phyloP scores from a whole-genome alignment of 495 filamentous ascomycete genomes.

The Aspergillus olivimuriae region DNA sequence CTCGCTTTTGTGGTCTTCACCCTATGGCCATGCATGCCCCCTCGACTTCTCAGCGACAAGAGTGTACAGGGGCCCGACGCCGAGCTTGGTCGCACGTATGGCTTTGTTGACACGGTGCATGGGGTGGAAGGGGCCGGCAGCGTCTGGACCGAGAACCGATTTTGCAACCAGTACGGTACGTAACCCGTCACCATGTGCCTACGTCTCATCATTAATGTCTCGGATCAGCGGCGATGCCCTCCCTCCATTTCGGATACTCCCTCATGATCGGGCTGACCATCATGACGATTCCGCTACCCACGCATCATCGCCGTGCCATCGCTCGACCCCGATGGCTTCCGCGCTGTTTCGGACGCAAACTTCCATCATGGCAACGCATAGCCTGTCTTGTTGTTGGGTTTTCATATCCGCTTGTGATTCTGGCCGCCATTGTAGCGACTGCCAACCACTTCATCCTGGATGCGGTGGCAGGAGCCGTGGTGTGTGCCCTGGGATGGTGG shows the following conservation, averaged over 20 bases:
- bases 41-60: conserved; percentile 56
- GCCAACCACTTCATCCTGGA: conserved; percentile 72
- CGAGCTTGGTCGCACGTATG: conserved; percentile 49
- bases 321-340: conserved; percentile 15
- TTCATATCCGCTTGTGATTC: conserved; percentile 57
- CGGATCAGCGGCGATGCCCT: conserved; percentile 64
- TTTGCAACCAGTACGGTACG: conserved; percentile 59
- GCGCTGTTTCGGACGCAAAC: conserved; percentile 16
- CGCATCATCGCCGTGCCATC: conserved; percentile 23
- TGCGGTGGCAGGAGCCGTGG: conserved; percentile 57
- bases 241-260: conserved; percentile 74
- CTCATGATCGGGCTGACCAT: conserved; percentile 69
- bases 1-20: conserved; percentile 74
- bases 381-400: conserved; percentile 47
- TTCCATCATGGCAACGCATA: conserved; percentile 40
- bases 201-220: neutral
- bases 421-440: conserved; percentile 63
- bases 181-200: neutral
- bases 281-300: conserved; percentile 44
- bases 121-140: conserved; percentile 52
- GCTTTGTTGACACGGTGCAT: conserved; percentile 74
- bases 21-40: conserved; percentile 76
- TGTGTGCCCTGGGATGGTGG: conserved; percentile 52
- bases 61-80: conserved; percentile 34
- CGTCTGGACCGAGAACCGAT: conserved; percentile 69